phyloP scores from a whole-genome alignment of 176 grass and related monocot genomes.

The Saccharum officinarum region DNA sequence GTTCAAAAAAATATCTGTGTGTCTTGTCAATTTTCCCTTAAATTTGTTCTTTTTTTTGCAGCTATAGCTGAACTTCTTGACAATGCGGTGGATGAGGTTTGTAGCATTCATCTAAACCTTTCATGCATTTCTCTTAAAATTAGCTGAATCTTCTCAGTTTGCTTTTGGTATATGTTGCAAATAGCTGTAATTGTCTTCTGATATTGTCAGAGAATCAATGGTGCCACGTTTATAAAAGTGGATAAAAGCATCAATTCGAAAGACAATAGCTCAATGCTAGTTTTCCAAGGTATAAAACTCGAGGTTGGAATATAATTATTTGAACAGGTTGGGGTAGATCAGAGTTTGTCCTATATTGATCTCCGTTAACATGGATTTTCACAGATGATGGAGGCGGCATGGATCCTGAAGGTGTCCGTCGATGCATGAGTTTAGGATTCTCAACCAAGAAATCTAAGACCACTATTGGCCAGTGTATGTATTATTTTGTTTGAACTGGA shows the following conservation, averaged over 20 bases:
- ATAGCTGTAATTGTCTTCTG: constrained; percentile 20
- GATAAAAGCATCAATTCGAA: constrained; percentile 78
- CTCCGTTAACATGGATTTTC: constrained; percentile 18
- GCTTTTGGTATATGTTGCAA: not conserved
- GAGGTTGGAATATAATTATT: not conserved
- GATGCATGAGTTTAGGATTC: constrained; percentile 95
- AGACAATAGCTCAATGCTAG: constrained; percentile 78
- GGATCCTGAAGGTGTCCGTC: constrained; percentile 88
- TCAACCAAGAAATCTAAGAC: constrained; percentile 96
- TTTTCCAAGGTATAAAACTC: constrained; percentile 80
- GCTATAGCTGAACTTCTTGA: constrained; percentile 96
- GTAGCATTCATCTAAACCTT: not conserved
- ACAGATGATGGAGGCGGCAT: constrained; percentile 97
- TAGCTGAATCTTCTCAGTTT: constrained; percentile 1
- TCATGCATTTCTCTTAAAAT: not conserved
- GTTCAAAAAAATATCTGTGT: not conserved
- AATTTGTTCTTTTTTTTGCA: constrained; percentile 47
- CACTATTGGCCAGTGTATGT: constrained; percentile 93
- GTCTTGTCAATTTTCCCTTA: constrained; percentile 19
- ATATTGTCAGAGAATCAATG: constrained; percentile 76
- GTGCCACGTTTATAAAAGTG: constrained; percentile 87
- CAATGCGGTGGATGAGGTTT: constrained; percentile 98
- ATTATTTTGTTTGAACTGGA: constrained; percentile 3
- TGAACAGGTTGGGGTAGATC: not conserved
- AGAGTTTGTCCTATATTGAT: not conserved